These are phyloP conservation scores for Alloteropsis angusta DNA, from an alignment of 202 grass and related monocot species.

Conservation along the genomic window DNA sequence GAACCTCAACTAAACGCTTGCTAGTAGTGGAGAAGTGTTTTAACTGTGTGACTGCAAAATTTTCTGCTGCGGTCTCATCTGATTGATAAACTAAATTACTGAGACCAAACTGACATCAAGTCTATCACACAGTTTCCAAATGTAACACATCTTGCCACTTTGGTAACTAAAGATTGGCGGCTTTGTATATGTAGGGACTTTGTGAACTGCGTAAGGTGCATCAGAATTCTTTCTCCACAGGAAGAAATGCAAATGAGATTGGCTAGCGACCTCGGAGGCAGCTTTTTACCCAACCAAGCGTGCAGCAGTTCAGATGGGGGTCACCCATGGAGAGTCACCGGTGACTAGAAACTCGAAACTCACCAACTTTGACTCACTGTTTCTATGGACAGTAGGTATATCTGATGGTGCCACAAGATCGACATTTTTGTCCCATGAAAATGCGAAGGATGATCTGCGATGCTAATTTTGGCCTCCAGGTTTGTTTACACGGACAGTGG, in stretches of 20 bases:
- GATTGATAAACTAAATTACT: not conserved
- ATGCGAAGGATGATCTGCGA: not conserved
- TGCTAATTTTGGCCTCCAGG: conserved; percentile 18
- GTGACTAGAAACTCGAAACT: conserved; percentile 25
- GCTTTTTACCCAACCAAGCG: conserved; percentile 46
- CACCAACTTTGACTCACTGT: not conserved
- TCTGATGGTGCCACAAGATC: not conserved
- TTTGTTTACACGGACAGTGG: not conserved
- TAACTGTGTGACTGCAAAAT: not conserved
- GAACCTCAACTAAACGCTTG: conserved; percentile 6
- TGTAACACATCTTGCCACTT: not conserved
- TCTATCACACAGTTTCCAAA: not conserved
- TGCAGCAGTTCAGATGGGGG: conserved; percentile 76
- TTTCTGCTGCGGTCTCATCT: not conserved
- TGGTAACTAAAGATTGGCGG: not conserved
- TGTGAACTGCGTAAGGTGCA: conserved; percentile 71
- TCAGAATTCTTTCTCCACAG: conserved; percentile 74
- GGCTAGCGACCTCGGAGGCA: conserved; percentile 39
- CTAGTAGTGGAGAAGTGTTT: not conserved
- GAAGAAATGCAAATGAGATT: conserved; percentile 80
- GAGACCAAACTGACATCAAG: not conserved
- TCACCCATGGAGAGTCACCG: conserved; percentile 34
- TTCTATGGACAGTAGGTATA: not conserved
- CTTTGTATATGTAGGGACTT: conserved; percentile 58
- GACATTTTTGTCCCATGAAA: not conserved